Evolutionary conservation across 805 yeast genomes (phyloP).

Genomic region (Jamesozyma piceae): DNA sequence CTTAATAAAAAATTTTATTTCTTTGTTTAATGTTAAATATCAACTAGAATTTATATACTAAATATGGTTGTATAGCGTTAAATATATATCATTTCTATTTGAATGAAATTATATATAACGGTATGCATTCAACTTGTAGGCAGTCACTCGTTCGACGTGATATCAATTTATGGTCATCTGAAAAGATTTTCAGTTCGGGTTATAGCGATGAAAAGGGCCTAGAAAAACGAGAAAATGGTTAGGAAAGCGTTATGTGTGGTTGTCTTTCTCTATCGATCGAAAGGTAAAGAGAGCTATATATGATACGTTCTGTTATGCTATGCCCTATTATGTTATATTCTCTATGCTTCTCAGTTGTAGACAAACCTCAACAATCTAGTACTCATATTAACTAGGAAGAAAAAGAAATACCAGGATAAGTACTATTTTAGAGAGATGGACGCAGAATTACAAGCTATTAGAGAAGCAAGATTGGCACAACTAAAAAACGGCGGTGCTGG

Average conservation of each 20-base stretch:
- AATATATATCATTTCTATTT: no score
- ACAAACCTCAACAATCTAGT: neutral
- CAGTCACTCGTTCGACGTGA: neutral
- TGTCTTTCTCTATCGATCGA: no score
- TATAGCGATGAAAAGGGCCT: neutral
- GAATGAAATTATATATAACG: no score
- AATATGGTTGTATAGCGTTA: neutral
- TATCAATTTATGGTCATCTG: neutral
- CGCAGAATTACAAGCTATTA: slow-evolving; percentile 81
- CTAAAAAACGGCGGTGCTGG: slow-evolving; percentile 41
- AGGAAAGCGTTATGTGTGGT: neutral
- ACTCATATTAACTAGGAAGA: neutral
- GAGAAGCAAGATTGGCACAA: slow-evolving; percentile 87
- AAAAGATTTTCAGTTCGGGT: neutral
- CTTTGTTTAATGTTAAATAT: neutral
- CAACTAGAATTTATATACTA: neutral
- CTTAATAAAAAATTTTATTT: no score
- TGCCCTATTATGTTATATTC: no score
- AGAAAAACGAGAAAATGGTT: neutral
- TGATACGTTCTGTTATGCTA: no score
- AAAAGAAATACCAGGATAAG: neutral
- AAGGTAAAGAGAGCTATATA: no score
- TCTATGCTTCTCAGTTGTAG: neutral
- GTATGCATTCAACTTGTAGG: no score
- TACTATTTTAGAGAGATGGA: slow-evolving; percentile 45